A percentile compares a stretch with the other conserved stretches of the same genome.
phyloP scores from a whole-genome alignment of 164 flowering plant species.

The Nymphaea colorata region DNA sequence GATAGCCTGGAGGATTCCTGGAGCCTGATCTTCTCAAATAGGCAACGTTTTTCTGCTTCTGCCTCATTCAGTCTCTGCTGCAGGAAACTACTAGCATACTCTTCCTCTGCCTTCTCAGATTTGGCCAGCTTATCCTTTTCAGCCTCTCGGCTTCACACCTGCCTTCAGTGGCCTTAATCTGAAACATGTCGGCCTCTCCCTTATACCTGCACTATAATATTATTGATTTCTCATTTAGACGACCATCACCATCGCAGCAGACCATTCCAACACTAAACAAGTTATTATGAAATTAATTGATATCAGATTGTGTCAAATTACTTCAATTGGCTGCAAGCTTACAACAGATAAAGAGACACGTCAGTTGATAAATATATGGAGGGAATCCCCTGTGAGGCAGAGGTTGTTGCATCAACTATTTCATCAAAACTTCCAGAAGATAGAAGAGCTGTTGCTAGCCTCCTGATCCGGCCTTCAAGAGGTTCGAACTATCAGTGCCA shows the following conservation, averaged over 20 bases:
- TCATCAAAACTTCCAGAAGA: conserved; percentile 37
- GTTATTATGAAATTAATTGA: conserved; percentile 41
- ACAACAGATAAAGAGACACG: not conserved
- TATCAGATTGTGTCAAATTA: not conserved
- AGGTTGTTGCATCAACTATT: conserved; percentile 57
- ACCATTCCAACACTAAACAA: conserved; percentile 87
- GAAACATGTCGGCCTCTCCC: conserved; percentile 98
- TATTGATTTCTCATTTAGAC: conserved; percentile 77
- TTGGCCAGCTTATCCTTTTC: conserved; percentile 61
- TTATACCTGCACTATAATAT: conserved; percentile 87
- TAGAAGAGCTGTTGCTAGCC: no score
- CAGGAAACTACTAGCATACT: conserved; percentile 79
- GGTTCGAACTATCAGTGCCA: no score
- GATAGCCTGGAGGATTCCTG: conserved; percentile 73
- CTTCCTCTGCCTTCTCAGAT: conserved; percentile 72
- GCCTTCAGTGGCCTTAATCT: conserved; percentile 88
- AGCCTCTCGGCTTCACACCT: conserved; percentile 88
- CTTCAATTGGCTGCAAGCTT: not conserved
- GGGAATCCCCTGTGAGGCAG: conserved; percentile 73
- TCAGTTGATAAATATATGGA: not conserved
- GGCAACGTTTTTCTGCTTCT: conserved; percentile 88
- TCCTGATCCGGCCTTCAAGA: not conserved
- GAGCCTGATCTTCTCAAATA: conserved; percentile 82
- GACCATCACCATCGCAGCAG: conserved; percentile 88
- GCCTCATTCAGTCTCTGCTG: conserved; percentile 83